A percentile compares a stretch with the other conserved stretches of the same genome.
Conservation (phyloP, 2,329 filamentous ascomycete genomes). For the Arthrobotrys megalospora region DNA sequence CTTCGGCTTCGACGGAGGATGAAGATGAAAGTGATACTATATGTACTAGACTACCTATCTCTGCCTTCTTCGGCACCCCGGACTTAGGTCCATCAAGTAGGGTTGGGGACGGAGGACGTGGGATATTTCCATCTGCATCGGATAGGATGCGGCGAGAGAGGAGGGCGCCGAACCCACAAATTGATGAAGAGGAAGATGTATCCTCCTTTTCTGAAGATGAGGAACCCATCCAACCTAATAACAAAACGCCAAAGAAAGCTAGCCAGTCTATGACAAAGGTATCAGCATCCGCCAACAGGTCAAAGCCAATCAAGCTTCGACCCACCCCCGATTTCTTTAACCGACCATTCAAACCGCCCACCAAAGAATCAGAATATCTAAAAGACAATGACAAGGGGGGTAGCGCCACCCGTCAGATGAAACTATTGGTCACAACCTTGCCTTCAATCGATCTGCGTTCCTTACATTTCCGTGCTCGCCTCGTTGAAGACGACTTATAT, state of each 20-base stretch:
- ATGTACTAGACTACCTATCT: conserved; percentile 1
- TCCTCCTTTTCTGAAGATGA: conserved; percentile 54
- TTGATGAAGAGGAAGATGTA: conserved; percentile 44
- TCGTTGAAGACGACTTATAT: conserved; percentile 47
- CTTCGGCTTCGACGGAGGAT: not conserved
- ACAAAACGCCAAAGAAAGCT: not conserved
- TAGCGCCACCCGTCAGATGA: not conserved
- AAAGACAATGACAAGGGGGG: not conserved
- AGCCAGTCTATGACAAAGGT: not conserved
- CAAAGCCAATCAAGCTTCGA: conserved; percentile 6
- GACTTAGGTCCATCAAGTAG: conserved; percentile 36
- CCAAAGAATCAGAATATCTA: not conserved
- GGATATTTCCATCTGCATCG: conserved; percentile 42
- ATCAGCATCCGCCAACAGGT: not conserved
- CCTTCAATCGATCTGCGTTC: conserved; percentile 11
- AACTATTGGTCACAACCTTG: conserved; percentile 1
- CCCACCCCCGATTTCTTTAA: conserved; percentile 21
- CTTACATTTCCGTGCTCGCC: conserved; percentile 31
- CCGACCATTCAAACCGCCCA: conserved; percentile 13
- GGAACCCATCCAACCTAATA: not conserved
- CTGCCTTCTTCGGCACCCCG: conserved; percentile 42
- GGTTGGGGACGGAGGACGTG: conserved; percentile 49
- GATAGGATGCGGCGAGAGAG: conserved; percentile 40
- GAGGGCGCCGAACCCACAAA: not conserved
- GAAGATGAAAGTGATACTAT: conserved; percentile 14